A percentile compares a stretch with the other conserved stretches of the same genome.
Conservation (phyloP, 345 rosid species). For the Corymbia maculata region DNA sequence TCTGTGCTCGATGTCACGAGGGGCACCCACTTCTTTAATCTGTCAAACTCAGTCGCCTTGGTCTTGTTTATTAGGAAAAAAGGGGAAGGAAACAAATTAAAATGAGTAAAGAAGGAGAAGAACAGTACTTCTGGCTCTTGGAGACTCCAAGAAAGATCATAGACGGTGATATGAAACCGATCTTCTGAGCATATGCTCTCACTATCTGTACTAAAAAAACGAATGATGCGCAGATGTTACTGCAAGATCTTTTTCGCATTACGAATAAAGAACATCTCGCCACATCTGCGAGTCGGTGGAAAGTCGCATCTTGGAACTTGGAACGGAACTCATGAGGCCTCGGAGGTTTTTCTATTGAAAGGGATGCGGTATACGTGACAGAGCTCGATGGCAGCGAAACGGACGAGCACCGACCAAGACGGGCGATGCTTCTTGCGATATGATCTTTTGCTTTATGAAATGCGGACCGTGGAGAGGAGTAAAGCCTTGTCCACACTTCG, state of each 20-base stretch:
- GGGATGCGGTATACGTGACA: neutral
- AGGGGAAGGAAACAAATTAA: neutral
- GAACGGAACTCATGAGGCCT: neutral
- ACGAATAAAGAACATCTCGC: neutral
- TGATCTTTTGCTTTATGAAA: neutral
- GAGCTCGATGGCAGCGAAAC: neutral
- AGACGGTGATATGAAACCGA: neutral
- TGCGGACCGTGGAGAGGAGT: neutral
- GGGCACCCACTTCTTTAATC: slow-evolving; percentile 9
- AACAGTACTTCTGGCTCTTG: neutral
- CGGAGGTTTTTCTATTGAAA: neutral
- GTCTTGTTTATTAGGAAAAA: neutral
- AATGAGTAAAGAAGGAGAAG: neutral
- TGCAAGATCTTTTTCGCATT: neutral
- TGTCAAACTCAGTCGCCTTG: slow-evolving; percentile 4
- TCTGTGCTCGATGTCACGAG: slow-evolving; percentile 21
- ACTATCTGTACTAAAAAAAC: neutral
- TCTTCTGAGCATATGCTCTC: neutral
- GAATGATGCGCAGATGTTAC: neutral
- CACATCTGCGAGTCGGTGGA: neutral
- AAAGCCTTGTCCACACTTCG: neutral
- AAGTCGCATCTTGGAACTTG: neutral
- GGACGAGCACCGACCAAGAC: neutral
- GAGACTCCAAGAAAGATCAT: slow-evolving; percentile 16
- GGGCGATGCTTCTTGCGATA: neutral